A percentile compares a stretch with the other conserved stretches of the same genome.
phyloP scores from a whole-genome alignment of 1,284 basidiomycete genomes.

The Erythrobasidium hasegawianum region DNA sequence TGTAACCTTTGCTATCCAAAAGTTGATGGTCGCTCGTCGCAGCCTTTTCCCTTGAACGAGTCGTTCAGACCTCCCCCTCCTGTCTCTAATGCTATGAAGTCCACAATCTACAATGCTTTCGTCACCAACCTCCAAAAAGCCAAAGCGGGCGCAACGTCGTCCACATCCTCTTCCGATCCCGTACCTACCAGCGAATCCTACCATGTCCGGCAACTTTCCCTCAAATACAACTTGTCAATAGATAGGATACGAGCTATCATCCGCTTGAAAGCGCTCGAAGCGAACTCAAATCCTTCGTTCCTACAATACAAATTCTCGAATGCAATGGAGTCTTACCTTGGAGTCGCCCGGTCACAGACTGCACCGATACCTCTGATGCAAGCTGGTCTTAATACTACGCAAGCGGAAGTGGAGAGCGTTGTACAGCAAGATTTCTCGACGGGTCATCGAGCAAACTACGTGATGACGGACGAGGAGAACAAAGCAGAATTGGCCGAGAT shows the following conservation, averaged over 20 bases:
- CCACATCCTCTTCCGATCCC: neutral
- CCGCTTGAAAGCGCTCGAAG: constrained; percentile 69
- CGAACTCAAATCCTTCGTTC: constrained; percentile 1
- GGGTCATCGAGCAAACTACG: constrained; percentile 11
- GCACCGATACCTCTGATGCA: constrained; percentile 7
- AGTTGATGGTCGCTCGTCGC: constrained; percentile 4
- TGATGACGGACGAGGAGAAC: constrained; percentile 31
- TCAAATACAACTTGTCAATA: constrained; percentile 61
- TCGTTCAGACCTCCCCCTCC: constrained; percentile 73
- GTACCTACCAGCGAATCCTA: constrained; percentile 51
- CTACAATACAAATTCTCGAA: constrained; percentile 29
- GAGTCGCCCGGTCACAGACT: constrained; percentile 10
- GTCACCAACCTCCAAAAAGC: constrained; percentile 53
- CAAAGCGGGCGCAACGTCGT: neutral
- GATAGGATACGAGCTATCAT: constrained; percentile 74
- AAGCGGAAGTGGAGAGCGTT: neutral
- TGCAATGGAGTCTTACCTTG: constrained; percentile 34
- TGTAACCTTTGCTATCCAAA: too few relatives aligned
- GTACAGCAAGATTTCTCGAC: constrained; percentile 6
- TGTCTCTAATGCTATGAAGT: constrained; percentile 60
- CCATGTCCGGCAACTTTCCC: constrained; percentile 60
- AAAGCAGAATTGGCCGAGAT: constrained; percentile 4
- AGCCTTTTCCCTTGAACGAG: constrained; percentile 74
- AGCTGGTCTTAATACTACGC: neutral
- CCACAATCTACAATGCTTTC: constrained; percentile 52